These are phyloP conservation scores for Alternaria sp. DNA, from an alignment of 2,329 filamentous ascomycete genomes.

Conservation along the genomic window DNA sequence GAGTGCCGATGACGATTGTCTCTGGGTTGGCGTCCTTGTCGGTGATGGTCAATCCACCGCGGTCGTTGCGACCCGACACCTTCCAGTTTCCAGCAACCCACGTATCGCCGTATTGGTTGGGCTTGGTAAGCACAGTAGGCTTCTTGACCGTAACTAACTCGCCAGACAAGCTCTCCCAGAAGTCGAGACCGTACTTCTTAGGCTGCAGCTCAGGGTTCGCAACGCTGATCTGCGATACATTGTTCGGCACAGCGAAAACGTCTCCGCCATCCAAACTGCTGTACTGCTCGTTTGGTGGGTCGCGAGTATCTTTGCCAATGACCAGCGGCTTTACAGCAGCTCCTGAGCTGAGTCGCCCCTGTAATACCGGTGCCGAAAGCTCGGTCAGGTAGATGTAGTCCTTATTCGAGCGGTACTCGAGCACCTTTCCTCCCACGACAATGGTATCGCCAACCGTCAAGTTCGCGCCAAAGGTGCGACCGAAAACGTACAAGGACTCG, in stretches of 20 bases:
- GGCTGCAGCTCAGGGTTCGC: conserved; percentile 70
- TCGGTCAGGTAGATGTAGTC: conserved; percentile 72
- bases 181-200: conserved; percentile 71
- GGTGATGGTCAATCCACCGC: conserved; percentile 71
- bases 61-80: conserved; percentile 67
- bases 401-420: conserved; percentile 65
- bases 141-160: conserved; percentile 71
- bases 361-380: conserved; percentile 64
- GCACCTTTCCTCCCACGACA: conserved; percentile 66
- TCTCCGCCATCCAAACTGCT: conserved; percentile 70
- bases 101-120: conserved; percentile 72
- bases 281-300: conserved; percentile 69
- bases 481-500: conserved; percentile 72
- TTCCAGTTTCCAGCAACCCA: conserved; percentile 74
- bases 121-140: conserved; percentile 65
- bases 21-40: conserved; percentile 72
- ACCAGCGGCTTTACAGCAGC: conserved; percentile 66
- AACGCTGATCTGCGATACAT: conserved; percentile 63
- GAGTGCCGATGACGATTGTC: conserved; percentile 69
- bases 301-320: conserved; percentile 65
- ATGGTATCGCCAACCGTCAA: conserved; percentile 68
- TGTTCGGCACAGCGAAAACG: conserved; percentile 72
- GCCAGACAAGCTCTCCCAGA: conserved; percentile 74
- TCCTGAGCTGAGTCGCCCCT: conserved; percentile 62
- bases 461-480: conserved; percentile 55